A percentile compares a stretch with the other conserved stretches of the same genome.
Conservation (phyloP, 805 yeast species). For the Yamadazyma sp. region DNA sequence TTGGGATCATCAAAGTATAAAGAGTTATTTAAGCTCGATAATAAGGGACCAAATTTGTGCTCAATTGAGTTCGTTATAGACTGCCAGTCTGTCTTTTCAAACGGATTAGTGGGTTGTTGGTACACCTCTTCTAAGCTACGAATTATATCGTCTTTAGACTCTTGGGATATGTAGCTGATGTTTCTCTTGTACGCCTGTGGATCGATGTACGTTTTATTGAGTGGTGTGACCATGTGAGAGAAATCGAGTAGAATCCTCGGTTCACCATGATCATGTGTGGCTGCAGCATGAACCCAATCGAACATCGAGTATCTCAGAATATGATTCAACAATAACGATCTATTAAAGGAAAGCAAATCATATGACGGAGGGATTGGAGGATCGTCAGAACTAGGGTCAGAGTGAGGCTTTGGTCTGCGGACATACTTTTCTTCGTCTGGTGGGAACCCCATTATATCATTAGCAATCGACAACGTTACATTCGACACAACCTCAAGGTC, state of each 20-base stretch:
- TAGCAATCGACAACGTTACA: constrained; percentile 36
- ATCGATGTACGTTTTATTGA: constrained; percentile 49
- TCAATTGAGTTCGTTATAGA: constrained; percentile 47
- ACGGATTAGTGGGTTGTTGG: constrained; percentile 35
- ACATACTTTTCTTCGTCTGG: constrained; percentile 24
- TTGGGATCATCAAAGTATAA: constrained; percentile 16
- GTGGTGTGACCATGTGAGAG: constrained; percentile 51
- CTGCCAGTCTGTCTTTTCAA: constrained; percentile 48
- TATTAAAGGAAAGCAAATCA: constrained; percentile 6
- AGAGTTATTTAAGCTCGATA: constrained; percentile 42
- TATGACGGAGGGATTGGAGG: not conserved
- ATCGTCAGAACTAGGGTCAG: not conserved
- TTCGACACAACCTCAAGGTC: constrained; percentile 48
- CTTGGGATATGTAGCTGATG: constrained; percentile 23
- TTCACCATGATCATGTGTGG: constrained; percentile 48
- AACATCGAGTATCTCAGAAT: constrained; percentile 28
- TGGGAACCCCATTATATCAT: constrained; percentile 36
- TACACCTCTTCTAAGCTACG: constrained; percentile 31
- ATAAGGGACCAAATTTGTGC: constrained; percentile 52
- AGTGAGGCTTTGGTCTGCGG: not conserved
- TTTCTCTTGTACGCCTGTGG: constrained; percentile 50
- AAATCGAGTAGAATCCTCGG: constrained; percentile 50
- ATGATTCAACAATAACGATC: constrained; percentile 8
- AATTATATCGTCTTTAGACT: constrained; percentile 31
- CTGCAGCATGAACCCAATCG: constrained; percentile 50